Evolutionary conservation across 805 yeast species (phyloP).

Genomic region (Saturnispora diversa): DNA sequence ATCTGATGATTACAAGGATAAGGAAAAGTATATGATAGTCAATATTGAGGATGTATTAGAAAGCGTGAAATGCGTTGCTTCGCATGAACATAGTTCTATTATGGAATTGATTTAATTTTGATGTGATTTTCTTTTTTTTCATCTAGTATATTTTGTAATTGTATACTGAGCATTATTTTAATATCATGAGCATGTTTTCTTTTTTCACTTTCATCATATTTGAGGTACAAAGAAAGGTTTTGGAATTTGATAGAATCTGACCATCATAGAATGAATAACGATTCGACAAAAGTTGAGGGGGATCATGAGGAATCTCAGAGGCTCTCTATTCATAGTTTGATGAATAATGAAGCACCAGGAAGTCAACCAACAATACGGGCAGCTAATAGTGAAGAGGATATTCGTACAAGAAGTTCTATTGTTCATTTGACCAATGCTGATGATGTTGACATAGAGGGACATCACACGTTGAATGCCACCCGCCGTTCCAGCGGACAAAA

Average conservation of each 20-base stretch:
- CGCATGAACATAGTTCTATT: conserved; percentile 9
- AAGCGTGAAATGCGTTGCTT: background rate
- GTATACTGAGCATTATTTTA: too few species aligned
- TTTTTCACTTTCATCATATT: background rate
- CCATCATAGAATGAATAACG: too few species aligned
- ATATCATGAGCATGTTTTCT: too few species aligned
- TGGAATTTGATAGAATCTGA: too few species aligned
- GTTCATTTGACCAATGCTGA: conserved; percentile 37
- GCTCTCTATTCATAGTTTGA: conserved; percentile 27
- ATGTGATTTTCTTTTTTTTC: background rate
- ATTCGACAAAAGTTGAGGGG: too few species aligned
- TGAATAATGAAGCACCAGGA: conserved; percentile 22
- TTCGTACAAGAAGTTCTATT: conserved; percentile 25
- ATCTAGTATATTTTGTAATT: background rate
- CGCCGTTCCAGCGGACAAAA: conserved; percentile 9
- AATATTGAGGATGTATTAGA: conserved; percentile 14
- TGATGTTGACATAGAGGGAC: conserved; percentile 38
- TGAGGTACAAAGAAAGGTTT: conserved; percentile 14
- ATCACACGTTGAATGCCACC: conserved; percentile 30
- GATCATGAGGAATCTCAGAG: conserved; percentile 15
- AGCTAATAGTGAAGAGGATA: background rate
- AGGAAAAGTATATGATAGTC: conserved; percentile 20
- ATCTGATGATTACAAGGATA: conserved; percentile 12
- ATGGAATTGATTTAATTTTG: background rate
- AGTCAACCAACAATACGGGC: too few species aligned